Percentiles rank a stretch among this genome's conserved stretches.
Conservation (phyloP, 805 yeast genomes). For the Yamadazyma olivae region DNA sequence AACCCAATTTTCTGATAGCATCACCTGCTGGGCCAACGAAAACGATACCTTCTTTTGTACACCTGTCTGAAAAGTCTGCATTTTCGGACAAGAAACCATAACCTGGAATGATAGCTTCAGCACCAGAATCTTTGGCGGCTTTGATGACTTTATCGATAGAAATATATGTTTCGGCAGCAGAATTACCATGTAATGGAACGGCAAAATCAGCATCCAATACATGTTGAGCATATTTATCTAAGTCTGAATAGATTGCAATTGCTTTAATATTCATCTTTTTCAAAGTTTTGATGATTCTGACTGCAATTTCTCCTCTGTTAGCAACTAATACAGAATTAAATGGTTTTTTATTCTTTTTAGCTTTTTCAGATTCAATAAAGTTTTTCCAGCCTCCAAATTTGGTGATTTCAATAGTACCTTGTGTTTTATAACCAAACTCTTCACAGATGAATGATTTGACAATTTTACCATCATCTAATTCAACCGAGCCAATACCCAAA, state of each 20-base stretch:
- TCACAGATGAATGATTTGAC: constrained; percentile 95
- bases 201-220: constrained; percentile 81
- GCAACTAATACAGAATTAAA: constrained; percentile 88
- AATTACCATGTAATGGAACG: constrained; percentile 70
- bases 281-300: constrained; percentile 84
- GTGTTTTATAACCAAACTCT: constrained; percentile 72
- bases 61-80: constrained; percentile 91
- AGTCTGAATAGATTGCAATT: constrained; percentile 87
- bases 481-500: constrained; percentile 91
- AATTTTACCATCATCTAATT: constrained; percentile 74
- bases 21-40: constrained; percentile 98
- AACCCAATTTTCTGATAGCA: constrained; percentile 85
- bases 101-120: constrained; percentile 98
- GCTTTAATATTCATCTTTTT: constrained; percentile 75
- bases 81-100: constrained; percentile 96
- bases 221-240: constrained; percentile 86
- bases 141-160: constrained; percentile 78
- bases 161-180: constrained; percentile 90
- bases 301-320: constrained; percentile 97
- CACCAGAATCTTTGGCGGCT: constrained; percentile 79
- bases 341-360: constrained; percentile 43
- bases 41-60: constrained; percentile 76
- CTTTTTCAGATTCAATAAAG: constrained; percentile 43
- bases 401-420: constrained; percentile 81
- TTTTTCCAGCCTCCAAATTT: constrained; percentile 83